Evolutionary conservation across 2,329 filamentous ascomycete genomes (phyloP), one percentile per base, ranked within the genome.

Genomic region (Paradendryphiella salina): DNA sequence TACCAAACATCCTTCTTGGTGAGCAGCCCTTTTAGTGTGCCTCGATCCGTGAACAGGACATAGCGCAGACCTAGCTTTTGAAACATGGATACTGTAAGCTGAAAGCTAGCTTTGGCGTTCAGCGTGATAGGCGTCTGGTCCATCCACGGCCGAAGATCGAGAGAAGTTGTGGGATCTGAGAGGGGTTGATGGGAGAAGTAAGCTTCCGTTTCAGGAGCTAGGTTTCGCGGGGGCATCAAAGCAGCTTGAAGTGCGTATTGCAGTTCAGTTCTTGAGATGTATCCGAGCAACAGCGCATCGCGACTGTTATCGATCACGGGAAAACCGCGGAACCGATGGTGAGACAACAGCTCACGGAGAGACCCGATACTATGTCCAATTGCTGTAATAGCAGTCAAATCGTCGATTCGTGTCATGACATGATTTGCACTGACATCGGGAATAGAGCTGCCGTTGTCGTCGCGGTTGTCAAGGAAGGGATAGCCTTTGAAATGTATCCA

Each of bases 1-100:
- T 90, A 92, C 89, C 92, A 97, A 28, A 96, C 86, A 74, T 99
- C 94, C 77, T 99, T 99, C 79, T 97, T 97, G 15, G 94, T 99
- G 61, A 97, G 77, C 39, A 99, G 73, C 0, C 94, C 94, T 71
- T 90, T 86, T 32, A 99, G 76, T 41, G 84, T 83, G 15, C 94
- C 94, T 40, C 86, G 83, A 59, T 96, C 89, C 32, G 84, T 85
- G 70, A 97, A 95, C 3, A 97, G 76, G 4, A 99, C 84, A 75
- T 97, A 96, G 42, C 93, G 83, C 55, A 99, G 76, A 15, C 94
- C 94, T 7, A 99, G 83, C 70, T 93, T 93, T 76, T 96, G 91
- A 75, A 99, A 97, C 81, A 99, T 95, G 50, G 83, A 86, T 18
- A 95, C 86, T 3, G 89, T 90, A n/a, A 97, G 82, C 69, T 92